Conservation (phyloP, 331 rosid genomes). For the Malus hybrid region DNA sequence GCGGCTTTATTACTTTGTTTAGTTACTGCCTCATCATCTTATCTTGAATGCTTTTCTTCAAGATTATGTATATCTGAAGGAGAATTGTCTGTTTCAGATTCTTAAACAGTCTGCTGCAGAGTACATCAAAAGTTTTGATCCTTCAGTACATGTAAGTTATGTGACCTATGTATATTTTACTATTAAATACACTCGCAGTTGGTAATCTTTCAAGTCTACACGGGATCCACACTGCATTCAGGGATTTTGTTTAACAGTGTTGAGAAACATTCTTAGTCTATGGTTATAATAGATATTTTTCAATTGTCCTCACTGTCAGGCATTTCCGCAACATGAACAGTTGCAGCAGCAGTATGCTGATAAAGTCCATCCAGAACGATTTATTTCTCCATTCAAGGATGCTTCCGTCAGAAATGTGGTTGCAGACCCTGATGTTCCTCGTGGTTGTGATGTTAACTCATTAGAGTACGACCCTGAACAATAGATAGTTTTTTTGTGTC, state of each 20-base stretch:
- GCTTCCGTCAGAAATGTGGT: conserved; percentile 49
- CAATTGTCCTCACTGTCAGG: conserved; percentile 30
- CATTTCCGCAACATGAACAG: conserved; percentile 65
- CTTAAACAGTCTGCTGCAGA: conserved; percentile 79
- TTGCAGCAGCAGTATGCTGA: conserved; percentile 66
- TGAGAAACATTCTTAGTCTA: not conserved
- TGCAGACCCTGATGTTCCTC: conserved; percentile 79
- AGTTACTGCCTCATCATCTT: not conserved
- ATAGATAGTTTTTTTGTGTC: not conserved
- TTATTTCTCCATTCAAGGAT: conserved; percentile 47
- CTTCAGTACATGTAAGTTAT: conserved; percentile 40
- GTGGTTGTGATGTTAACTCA: conserved; percentile 58
- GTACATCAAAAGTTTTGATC: conserved; percentile 59
- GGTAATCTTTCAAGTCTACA: not conserved
- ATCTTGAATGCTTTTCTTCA: conserved; percentile 7
- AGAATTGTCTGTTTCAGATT: conserved; percentile 50
- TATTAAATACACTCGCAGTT: not conserved
- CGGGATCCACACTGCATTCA: not conserved
- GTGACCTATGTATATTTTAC: not conserved
- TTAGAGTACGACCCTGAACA: conserved; percentile 48
- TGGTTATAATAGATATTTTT: not conserved
- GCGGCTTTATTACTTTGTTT: not conserved
- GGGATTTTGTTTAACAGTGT: not conserved
- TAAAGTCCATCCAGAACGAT: conserved; percentile 42
- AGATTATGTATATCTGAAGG: conserved; percentile 26